Percentiles rank a stretch among this genome's conserved stretches.
These are phyloP conservation scores for Tolypocladium endophyticum DNA, from an alignment of 2,329 filamentous ascomycete genomes.

Conservation along the genomic window DNA sequence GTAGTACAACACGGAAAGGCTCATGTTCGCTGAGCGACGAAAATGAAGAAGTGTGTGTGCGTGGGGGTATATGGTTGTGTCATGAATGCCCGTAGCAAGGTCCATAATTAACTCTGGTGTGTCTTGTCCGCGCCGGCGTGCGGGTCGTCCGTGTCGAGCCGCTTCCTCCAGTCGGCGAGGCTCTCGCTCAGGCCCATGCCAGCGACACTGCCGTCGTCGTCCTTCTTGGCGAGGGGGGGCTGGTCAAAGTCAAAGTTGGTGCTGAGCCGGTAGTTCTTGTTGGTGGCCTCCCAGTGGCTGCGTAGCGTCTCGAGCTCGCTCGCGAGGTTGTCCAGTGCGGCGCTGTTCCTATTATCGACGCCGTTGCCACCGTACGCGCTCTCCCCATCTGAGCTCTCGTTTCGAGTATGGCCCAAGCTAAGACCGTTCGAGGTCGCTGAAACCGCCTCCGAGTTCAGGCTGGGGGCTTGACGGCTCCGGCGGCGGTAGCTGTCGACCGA, in stretches of 20 bases:
- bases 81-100: conserved; percentile 16
- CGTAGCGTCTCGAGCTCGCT: conserved; percentile 85
- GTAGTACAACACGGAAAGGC: neutral
- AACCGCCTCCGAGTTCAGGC: conserved; percentile 36
- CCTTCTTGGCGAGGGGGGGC: conserved; percentile 25
- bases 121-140: conserved; percentile 17
- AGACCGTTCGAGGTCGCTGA: conserved; percentile 21
- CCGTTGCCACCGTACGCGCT: conserved; percentile 50
- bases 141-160: conserved; percentile 48
- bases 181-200: conserved; percentile 53
- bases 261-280: conserved; percentile 87
- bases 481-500: conserved; percentile 93
- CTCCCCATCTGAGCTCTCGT: conserved; percentile 49
- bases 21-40: conserved; percentile 10
- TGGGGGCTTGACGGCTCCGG: conserved; percentile 49
- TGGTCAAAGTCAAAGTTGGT: conserved; percentile 78
- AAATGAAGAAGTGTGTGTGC: conserved; percentile 8
- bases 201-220: conserved; percentile 31
- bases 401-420: conserved; percentile 32
- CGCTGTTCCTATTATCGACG: conserved; percentile 43
- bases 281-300: conserved; percentile 90
- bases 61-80: conserved; percentile 19
- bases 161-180: conserved; percentile 69
- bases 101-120: conserved; percentile 14
- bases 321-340: conserved; percentile 79